phyloP scores from a whole-genome alignment of 2,329 filamentous ascomycete genomes.

The Mycosphaerella sp. region DNA sequence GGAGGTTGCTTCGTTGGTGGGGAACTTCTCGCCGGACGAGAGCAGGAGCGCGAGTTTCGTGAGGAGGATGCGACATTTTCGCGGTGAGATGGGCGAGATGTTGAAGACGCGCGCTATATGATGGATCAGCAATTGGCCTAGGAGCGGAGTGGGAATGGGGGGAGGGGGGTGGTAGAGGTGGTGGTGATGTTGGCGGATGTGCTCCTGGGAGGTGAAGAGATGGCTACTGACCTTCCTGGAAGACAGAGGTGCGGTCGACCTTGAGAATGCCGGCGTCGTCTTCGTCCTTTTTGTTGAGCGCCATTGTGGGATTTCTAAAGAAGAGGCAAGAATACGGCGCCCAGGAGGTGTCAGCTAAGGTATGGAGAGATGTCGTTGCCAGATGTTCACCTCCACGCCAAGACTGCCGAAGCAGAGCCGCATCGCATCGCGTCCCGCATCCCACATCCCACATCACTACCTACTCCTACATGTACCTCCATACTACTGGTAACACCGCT shows the following conservation, averaged over 20 bases:
- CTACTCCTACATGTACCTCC: too few species aligned
- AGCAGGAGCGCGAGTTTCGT: conserved; percentile 96
- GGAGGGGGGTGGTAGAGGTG: conserved; percentile 6
- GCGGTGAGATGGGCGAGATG: conserved; percentile 89
- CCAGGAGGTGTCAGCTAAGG: background rate
- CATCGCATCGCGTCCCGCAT: background rate
- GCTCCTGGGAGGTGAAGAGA: too few species aligned
- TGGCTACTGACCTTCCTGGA: conserved; percentile 78
- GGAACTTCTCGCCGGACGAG: conserved; percentile 95
- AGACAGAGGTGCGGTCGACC: conserved; percentile 95
- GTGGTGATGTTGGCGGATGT: too few species aligned
- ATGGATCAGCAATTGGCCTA: background rate
- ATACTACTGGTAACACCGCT: too few species aligned
- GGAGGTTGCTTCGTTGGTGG: conserved; percentile 91
- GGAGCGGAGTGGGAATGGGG: conserved; percentile 1
- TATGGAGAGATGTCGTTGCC: conserved; percentile 2
- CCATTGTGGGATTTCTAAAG: conserved; percentile 51
- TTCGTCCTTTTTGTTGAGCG: conserved; percentile 99
- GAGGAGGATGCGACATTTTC: conserved; percentile 93
- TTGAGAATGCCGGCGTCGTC: conserved; percentile 93
- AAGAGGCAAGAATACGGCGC: background rate
- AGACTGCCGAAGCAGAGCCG: conserved; percentile 7
- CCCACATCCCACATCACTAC: too few species aligned
- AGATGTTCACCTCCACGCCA: conserved; percentile 3
- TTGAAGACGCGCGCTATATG: conserved; percentile 87